Base-by-base conservation (phyloP, 768 basidiomycete species). In the Multifurca ochricompacta region DNA sequence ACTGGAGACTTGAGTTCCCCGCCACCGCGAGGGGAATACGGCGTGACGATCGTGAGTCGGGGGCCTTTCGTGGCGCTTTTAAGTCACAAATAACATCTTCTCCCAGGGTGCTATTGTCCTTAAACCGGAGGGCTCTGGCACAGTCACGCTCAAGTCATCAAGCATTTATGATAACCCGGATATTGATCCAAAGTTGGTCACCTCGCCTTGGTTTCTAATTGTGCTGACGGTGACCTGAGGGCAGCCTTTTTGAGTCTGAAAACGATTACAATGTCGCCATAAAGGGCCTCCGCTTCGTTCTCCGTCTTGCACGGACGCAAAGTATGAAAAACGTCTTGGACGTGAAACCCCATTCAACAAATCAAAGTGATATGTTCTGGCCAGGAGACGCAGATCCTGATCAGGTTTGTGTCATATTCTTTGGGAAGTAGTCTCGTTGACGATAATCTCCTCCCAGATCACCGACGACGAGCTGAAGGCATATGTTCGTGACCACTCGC, bases 361-460 rank as follows among this genome's bases (percentile, higher is more conserved):
- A 51, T 18, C 39, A 51, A 27, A 32, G 16, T 3, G 31, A 43
- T 40, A 4, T 51, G 13, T 51, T 51, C 50, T 51, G 50, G 50
- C 50, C 41, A 7, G 40, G 28, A 4, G 50, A 51, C 40, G 40
- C 50, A 14, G 42, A 53, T 25, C 52, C 52, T 8, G 52, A 53
- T 19, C 32, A 28, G 41, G 51, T 51, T 27, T 23, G 49, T 40
- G 36, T 37, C 19, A n/a, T 28, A 4, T 32, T n/a, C 37, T 28
- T n/a, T 27, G 16, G 11, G 14, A 53, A 72, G 35, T 21, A n/a
- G 21, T 5, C 36, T 18, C 19, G 16, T 51, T n/a, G 27, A 35
- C 32, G 4, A 14, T 39, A 30, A 48, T 7, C 36, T 8, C 19
- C 32, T 16, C 34, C 7, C 42, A 45, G 45, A 47, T 49, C 36